Base-by-base conservation (phyloP, 805 yeast genomes). In the Sugiyamaella floridensis region DNA sequence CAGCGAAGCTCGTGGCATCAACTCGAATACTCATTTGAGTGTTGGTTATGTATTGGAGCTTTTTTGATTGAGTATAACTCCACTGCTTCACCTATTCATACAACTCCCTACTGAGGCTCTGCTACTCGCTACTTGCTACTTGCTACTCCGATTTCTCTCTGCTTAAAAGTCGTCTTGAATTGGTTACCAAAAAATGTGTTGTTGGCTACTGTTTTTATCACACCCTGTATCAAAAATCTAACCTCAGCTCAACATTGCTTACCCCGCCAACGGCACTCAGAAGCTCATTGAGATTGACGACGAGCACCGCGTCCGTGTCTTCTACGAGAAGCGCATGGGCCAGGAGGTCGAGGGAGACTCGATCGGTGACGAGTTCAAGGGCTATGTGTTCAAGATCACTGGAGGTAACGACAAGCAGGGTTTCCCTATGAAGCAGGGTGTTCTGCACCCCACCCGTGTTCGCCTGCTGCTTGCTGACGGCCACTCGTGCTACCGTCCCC, bases 371-470 rank as follows among this genome's bases (percentile, higher is more conserved):
- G 99, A 95, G 81, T 89, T 92, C 92, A 92, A 89, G 79, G 99
- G 99, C 73, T 93, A 93, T 89, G 77, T 89, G 74, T 90, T 93
- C 87, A 95, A 86, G 83, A 90, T 93, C 77, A 79, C 97, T 70
- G 99, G 99, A 75, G 99, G 99, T 85, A 93, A 93, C 86, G 99
- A 93, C 82, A 93, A 93, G 82, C 99, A 93, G 83, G 99, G 99
- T 82, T 93, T 93, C 97, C 98, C 99, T 80, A 93, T 95, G 99
- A 93, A 90, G 80, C 99, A 95, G 81, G 99, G 99, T 86, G 99
- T 93, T 65, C 81, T 93, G 84, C 93, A 89, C 82, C 98, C 99
- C 79, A 89, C 95, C 85, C 95, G 99, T 85, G 98, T 93, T 70
- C 89, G 87, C 76, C 84, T 93, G 71, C 83, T 93, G 74, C 82